Base-by-base conservation (phyloP, 371 early-diverging fungal genomes). In the Catenaria anguillulae region DNA sequence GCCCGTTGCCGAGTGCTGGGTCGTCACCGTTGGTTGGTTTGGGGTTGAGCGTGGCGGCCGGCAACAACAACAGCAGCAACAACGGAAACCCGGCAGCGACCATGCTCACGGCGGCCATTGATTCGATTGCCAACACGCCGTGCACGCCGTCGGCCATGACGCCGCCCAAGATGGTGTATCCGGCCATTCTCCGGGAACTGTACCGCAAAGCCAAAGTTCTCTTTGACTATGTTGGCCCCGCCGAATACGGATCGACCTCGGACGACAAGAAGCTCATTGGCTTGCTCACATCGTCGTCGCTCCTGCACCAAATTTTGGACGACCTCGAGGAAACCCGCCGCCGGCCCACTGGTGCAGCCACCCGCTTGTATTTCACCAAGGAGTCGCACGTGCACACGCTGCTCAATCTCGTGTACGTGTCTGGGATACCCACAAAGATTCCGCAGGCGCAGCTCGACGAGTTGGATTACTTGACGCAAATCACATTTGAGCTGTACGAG, bases 401-500 rank as follows among this genome's bases (percentile, higher is more conserved):
- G 52, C 78, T 94, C 42, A 97, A 96, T 66, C 76, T 94, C 52
- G 87, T 97, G 4, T 82, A 89, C 63, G 74, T 86, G 13, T 86
- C 88, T 37, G 88, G 90, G 33, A 78, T 93, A 56, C 88, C 90
- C 2, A 88, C 86, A 4, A 80, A 82, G 64, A 70, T 87, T 3
- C 73, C 78, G 26, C 73, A 75, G 46, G 75, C 78, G 40, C 75
- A 84, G 10, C 74, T 92, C 19, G 87, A 84, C n/a, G 96, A 95
- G 69, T 71, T 97, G 37, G 95, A 97, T 65, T 65, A 91, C 67
- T 71, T 97, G 61, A 92, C 96, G 3, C 97, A 97, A 63, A 94
- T 97, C 60, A 93, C 92, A 10, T 92, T 97, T 69, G 97, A 97
- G 71, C 73, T 97, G 23, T 93, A 95, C 63, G 96, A 95, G 70